Conservation (phyloP, 2,329 filamentous ascomycete species). For the Microdochium trichocladiopsis region DNA sequence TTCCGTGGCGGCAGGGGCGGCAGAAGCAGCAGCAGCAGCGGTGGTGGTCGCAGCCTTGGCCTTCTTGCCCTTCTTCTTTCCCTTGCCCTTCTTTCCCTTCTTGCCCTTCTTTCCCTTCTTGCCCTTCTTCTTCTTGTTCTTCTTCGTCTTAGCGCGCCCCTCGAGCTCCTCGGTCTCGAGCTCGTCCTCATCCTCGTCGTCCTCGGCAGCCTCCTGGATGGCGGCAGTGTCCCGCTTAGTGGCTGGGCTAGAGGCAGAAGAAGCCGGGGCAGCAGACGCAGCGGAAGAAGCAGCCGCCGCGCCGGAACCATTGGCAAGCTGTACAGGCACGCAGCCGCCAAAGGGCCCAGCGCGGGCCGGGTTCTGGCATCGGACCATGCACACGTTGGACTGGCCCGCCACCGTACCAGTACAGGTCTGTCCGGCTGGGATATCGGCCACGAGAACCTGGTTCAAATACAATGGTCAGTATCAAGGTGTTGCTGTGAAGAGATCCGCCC, state of each 20-base stretch:
- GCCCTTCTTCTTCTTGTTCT: no score
- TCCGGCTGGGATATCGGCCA: constrained; percentile 41
- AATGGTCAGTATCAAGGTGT: no score
- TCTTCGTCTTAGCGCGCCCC: no score
- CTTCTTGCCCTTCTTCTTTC: no score
- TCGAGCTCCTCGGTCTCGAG: background rate
- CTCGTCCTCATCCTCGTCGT: constrained; percentile 6
- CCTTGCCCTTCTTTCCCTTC: no score
- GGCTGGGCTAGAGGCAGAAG: no score
- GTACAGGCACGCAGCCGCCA: constrained; percentile 52
- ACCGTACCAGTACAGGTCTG: constrained; percentile 53
- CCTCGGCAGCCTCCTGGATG: constrained; percentile 1
- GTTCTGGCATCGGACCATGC: constrained; percentile 58
- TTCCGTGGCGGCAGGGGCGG: no score
- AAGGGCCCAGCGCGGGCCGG: constrained; percentile 53
- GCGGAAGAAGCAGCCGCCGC: constrained; percentile 9
- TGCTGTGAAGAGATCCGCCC: no score
- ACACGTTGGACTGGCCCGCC: constrained; percentile 51
- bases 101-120: no score
- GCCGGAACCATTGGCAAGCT: constrained; percentile 23
- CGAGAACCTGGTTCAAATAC: constrained; percentile 28
- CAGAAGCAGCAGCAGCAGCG: no score
- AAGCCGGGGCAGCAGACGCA: no score
- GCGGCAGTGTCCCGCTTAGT: constrained; percentile 11
- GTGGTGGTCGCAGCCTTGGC: no score